phyloP scores from a whole-genome alignment of 202 grass and related monocot genomes.

The Digitaria exilis region DNA sequence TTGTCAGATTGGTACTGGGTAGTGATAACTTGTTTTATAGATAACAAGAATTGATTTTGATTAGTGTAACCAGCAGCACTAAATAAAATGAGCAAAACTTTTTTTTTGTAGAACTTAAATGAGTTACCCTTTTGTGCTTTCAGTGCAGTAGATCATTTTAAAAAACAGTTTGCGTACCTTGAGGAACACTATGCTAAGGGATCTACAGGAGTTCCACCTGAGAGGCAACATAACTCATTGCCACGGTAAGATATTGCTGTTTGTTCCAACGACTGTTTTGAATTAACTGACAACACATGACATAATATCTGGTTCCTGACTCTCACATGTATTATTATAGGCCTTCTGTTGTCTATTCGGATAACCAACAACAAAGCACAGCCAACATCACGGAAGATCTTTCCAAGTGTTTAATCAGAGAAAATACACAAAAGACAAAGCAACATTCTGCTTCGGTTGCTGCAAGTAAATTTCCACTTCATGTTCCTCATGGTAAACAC shows the following conservation, averaged over 20 bases:
- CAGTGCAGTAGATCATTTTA: slow-evolving; percentile 95
- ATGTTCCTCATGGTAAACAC: slow-evolving; percentile 60
- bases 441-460: slow-evolving; percentile 46
- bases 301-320: slow-evolving; percentile 23
- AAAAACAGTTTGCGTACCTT: slow-evolving; percentile 91
- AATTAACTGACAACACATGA: slow-evolving; percentile 17
- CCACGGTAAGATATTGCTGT: slow-evolving; percentile 57
- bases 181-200: slow-evolving; percentile 88
- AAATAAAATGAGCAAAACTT: slow-evolving; percentile 2
- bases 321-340: slow-evolving; percentile 46
- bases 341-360: slow-evolving; percentile 69
- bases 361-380: slow-evolving; percentile 60
- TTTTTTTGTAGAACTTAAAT: slow-evolving; percentile 33
- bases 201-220: slow-evolving; percentile 74
- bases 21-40: slow-evolving; percentile 21
- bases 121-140: slow-evolving; percentile 26
- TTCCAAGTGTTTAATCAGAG: slow-evolving; percentile 85
- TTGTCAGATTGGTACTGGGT: neutral
- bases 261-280: neutral
- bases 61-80: neutral
- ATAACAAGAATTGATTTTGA: neutral
- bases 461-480: slow-evolving; percentile 52
- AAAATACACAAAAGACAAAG: slow-evolving; percentile 55
- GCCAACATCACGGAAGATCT: slow-evolving; percentile 69
- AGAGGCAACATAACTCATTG: slow-evolving; percentile 93